A percentile compares a stretch with the other conserved stretches of the same genome.
Conservation (phyloP, 805 yeast genomes). For the Kregervanrija delftensis region DNA sequence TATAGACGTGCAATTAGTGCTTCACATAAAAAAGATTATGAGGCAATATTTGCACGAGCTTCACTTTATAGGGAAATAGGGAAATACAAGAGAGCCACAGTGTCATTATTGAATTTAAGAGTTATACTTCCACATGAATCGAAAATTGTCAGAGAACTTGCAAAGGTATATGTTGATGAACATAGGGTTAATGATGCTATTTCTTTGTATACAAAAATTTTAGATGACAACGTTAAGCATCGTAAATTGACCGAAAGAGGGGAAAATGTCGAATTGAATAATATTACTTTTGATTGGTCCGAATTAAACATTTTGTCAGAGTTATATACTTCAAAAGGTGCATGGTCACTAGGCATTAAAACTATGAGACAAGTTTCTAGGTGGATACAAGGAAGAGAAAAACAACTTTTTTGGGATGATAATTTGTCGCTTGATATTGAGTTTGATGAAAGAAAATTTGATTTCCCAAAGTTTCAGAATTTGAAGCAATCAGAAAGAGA, state of each 20-base stretch:
- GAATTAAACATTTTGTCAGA: conserved; percentile 81
- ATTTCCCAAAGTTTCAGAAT: conserved; percentile 36
- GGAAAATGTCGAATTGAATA: conserved; percentile 19
- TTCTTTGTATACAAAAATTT: conserved; percentile 54
- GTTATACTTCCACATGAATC: conserved; percentile 52
- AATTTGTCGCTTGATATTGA: conserved; percentile 60
- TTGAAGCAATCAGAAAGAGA: conserved; percentile 33
- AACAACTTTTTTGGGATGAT: conserved; percentile 63
- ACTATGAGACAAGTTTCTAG: conserved; percentile 67
- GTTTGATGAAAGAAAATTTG: conserved; percentile 66
- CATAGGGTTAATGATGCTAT: conserved; percentile 69
- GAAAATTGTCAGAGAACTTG: conserved; percentile 53
- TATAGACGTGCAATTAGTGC: conserved; percentile 56
- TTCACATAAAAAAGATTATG: conserved; percentile 39
- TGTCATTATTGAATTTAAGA: conserved; percentile 58
- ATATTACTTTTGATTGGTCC: conserved; percentile 74
- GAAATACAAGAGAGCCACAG: conserved; percentile 64
- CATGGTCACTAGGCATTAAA: conserved; percentile 57
- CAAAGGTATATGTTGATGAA: conserved; percentile 44
- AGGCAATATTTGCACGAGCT: conserved; percentile 58
- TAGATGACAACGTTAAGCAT: conserved; percentile 49
- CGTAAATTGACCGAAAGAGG: conserved; percentile 25
- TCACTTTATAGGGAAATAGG: conserved; percentile 59
- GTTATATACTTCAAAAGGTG: conserved; percentile 61
- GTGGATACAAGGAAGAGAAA: conserved; percentile 70